phyloP scores from a whole-genome alignment of 495 filamentous ascomycete genomes.

The Penicillium flavigenum region DNA sequence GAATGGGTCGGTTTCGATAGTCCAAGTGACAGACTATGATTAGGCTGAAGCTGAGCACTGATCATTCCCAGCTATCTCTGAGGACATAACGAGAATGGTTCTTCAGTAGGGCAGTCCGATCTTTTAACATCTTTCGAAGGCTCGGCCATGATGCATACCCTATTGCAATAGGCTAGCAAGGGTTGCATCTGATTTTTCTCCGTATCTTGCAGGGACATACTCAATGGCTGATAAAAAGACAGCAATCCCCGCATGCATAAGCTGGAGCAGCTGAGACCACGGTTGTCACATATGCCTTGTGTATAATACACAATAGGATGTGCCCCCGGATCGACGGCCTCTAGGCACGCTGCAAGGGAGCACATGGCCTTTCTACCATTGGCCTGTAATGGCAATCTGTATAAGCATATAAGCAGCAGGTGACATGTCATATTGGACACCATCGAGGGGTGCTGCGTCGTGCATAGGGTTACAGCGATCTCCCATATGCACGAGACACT shows the following conservation, averaged over 20 bases:
- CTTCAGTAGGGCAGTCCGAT: conserved; percentile 1
- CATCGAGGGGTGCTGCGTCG: not conserved
- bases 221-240: conserved; percentile 1
- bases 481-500: not conserved
- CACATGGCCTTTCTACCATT: conserved; percentile 1
- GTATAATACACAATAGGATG: not conserved
- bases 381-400: conserved; percentile 1
- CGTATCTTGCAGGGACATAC: not conserved
- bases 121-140: conserved; percentile 1
- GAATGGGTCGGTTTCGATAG: not conserved
- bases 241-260: not conserved
- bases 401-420: not conserved
- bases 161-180: not conserved
- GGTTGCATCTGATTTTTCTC: not conserved
- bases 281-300: not conserved
- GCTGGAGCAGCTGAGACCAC: conserved; percentile 1
- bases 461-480: not conserved
- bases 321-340: not conserved
- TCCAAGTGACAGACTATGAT: not conserved
- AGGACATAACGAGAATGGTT: not conserved
- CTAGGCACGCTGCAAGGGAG: not conserved
- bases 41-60: not conserved
- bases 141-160: not conserved
- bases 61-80: not conserved
- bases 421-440: conserved; percentile 1